Percentiles rank a stretch among this genome's conserved stretches.
phyloP scores from a whole-genome alignment of 2,329 filamentous ascomycete genomes.

The Alternaria ethzedia region DNA sequence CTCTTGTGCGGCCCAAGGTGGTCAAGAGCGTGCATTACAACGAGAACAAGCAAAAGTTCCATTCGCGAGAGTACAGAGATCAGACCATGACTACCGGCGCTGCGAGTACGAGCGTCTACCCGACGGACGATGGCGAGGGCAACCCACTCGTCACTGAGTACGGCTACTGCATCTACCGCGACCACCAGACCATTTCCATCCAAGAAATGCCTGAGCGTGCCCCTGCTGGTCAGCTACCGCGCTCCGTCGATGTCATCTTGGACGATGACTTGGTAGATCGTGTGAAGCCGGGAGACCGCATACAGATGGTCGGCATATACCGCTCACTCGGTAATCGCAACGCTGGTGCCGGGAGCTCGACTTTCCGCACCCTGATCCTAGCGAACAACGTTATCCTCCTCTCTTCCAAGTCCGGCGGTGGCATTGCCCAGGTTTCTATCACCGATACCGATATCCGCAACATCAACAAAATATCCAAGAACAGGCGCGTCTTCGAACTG shows the following conservation, averaged over 20 bases:
- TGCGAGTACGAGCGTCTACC: constrained; percentile 90
- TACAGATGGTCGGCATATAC: constrained; percentile 96
- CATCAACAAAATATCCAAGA: constrained; percentile 97
- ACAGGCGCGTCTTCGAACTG: constrained; percentile 89
- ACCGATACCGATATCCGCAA: constrained; percentile 98
- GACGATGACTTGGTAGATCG: constrained; percentile 96
- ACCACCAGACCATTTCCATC: constrained; percentile 97
- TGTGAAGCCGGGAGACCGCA: constrained; percentile 93
- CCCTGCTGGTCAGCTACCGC: constrained; percentile 91
- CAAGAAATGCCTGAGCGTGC: constrained; percentile 99
- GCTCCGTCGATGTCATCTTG: constrained; percentile 93
- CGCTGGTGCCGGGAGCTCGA: constrained; percentile 84
- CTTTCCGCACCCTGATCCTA: constrained; percentile 92
- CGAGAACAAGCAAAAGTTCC: constrained; percentile 83
- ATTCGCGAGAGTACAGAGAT: constrained; percentile 89
- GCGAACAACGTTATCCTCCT: constrained; percentile 95
- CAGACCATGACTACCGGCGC: constrained; percentile 94
- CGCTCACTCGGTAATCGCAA: constrained; percentile 94
- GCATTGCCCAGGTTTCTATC: constrained; percentile 87
- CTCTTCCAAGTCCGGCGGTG: constrained; percentile 94
- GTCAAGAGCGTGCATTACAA: constrained; percentile 98
- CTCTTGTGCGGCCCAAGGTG: constrained; percentile 94
- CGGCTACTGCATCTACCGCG: constrained; percentile 91
- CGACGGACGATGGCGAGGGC: constrained; percentile 89
- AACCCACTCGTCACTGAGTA: constrained; percentile 96